Base-by-base conservation (phyloP, 495 filamentous ascomycete genomes). In the Annulohypoxylon bovei region DNA sequence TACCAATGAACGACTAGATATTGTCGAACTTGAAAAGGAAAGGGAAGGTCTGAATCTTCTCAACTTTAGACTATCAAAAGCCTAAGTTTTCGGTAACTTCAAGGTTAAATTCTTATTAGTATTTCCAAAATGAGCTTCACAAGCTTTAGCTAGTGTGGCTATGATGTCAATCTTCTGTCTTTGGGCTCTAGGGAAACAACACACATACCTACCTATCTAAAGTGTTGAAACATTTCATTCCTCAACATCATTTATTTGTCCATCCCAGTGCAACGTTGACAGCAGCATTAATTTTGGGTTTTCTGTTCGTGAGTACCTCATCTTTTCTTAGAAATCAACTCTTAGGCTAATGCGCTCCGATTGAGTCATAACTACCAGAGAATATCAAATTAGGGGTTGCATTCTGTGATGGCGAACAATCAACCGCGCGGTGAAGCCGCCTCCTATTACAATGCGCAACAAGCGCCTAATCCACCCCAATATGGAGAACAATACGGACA, bases 391-490 rank as follows among this genome's bases (percentile, higher is more conserved):
- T 2, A 12, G 46, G 39, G 12, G 2, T 22, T 18, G 5, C 12
- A 32, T 60, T 47, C 20, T 8, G 8, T 47, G 22, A 77, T 77
- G 75, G 58, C 70, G 27, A 42, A 46, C 42, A 61, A 77, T 57
- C 72, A 63, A 56, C 63, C 62, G 25, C 23, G 53, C 25, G 74
- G 76, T 55, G 71, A 75, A 33, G 76, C 68, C 16, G 62, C 58
- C 27, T 52, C 47, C 27, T 73, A 75, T 35, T 78, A 67, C 47
- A 65, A 76, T 27, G 47, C 59, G 18, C 71, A 71, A 20, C 71
- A 66, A 22, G 35, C 47, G 4, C 56, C 53, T 9, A 71, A 61
- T 50, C 42, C 56, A 5, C 47, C 27, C 25, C 53, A 30, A 50
- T 62, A 56, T 44, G 65, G 65, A 16, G 57, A 65, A 39, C 65